Percentiles rank a stretch among this genome's conserved stretches.
Evolutionary conservation across 2,329 filamentous ascomycete species (phyloP).

Genomic region (Herpomyces periplanetae): DNA sequence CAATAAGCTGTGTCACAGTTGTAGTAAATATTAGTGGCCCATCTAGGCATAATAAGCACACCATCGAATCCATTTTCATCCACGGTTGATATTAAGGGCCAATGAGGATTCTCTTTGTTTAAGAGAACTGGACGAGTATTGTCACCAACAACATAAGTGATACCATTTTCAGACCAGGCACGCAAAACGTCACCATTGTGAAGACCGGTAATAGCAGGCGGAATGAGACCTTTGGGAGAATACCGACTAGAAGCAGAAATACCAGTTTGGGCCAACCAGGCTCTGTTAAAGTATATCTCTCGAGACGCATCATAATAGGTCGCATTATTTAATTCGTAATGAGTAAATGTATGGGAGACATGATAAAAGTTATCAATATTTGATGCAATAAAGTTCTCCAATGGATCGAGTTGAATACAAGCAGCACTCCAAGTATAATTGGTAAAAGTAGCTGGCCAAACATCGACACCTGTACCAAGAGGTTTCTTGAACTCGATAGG

Average conservation of each 20-base stretch:
- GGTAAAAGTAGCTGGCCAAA: slow-evolving; percentile 9
- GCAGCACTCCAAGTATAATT: slow-evolving; percentile 12
- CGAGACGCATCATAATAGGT: slow-evolving; percentile 16
- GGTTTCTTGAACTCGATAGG: slow-evolving; percentile 11
- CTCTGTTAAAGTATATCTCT: slow-evolving; percentile 19
- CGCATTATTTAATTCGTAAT: slow-evolving; percentile 17
- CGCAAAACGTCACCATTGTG: slow-evolving; percentile 21
- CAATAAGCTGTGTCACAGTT: slow-evolving; percentile 18
- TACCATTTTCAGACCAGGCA: slow-evolving; percentile 19
- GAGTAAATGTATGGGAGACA: slow-evolving; percentile 21
- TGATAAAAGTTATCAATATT: slow-evolving; percentile 16
- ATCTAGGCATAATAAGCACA: slow-evolving; percentile 16
- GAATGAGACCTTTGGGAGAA: slow-evolving; percentile 16
- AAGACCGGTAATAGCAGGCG: slow-evolving; percentile 20
- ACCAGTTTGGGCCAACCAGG: slow-evolving; percentile 15
- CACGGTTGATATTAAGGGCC: slow-evolving; percentile 14
- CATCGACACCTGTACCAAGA: slow-evolving; percentile 7
- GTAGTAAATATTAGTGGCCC: slow-evolving; percentile 21
- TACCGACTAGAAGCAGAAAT: slow-evolving; percentile 11
- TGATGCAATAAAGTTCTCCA: slow-evolving; percentile 14
- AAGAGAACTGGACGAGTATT: slow-evolving; percentile 16
- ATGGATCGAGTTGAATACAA: slow-evolving; percentile 13
- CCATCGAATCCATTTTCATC: slow-evolving; percentile 15
- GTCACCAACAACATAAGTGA: slow-evolving; percentile 19
- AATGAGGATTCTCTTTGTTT: slow-evolving; percentile 14